Evolutionary conservation across 139 green algal genomes (phyloP).

Genomic region (Diplosphaera chodatii): DNA sequence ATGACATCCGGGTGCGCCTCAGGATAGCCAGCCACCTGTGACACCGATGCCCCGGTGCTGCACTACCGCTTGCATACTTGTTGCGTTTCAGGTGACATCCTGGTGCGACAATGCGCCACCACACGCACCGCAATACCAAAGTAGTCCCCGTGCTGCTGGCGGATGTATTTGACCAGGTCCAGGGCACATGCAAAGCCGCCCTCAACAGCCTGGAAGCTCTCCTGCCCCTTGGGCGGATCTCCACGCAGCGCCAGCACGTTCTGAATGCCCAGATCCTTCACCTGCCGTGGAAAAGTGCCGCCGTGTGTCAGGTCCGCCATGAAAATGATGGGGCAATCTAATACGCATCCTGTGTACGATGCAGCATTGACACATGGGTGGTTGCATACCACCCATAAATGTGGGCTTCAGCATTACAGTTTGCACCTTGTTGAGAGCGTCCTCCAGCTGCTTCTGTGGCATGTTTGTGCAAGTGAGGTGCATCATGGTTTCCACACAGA

Average conservation of each 20-base stretch:
- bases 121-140: conserved; percentile 90
- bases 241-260: conserved; percentile 95
- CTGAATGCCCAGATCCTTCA: conserved; percentile 77
- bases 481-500: conserved; percentile 98
- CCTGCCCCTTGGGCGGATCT: conserved; percentile 91
- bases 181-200: conserved; percentile 89
- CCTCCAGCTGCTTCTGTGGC: conserved; percentile 78
- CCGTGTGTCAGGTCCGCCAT: no score
- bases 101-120: conserved; percentile 71
- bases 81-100: neutral
- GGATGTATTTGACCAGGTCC: conserved; percentile 94
- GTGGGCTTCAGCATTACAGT: neutral
- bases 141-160: conserved; percentile 76
- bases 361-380: no score
- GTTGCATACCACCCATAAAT: no score
- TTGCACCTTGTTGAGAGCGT: conserved; percentile 69
- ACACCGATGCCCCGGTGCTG: neutral
- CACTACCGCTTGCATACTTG: neutral
- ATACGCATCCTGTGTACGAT: no score
- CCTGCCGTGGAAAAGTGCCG: conserved; percentile 28
- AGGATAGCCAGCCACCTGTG: conserved; percentile 76
- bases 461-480: conserved; percentile 99
- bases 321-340: no score
- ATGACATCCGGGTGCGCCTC: conserved; percentile 94
- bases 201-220: conserved; percentile 69